Evolutionary conservation across 2,329 filamentous ascomycete species (phyloP), one percentile per base, ranked within the genome.

Genomic region (Cadophora luteo-olivacea): DNA sequence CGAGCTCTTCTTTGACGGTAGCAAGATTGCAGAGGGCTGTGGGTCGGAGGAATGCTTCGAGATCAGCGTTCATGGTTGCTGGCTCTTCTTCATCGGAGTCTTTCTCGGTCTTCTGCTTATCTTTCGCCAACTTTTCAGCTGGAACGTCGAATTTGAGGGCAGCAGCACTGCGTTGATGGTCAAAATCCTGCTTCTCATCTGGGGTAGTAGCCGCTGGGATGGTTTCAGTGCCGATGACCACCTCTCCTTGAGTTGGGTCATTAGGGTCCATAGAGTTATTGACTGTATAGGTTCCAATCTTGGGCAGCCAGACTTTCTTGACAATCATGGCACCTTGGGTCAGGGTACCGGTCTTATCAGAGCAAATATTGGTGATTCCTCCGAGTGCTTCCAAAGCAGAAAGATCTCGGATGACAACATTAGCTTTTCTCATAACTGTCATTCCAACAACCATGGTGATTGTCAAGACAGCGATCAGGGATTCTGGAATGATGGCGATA

Each of bases 301-400:
- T 81, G 2, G 86, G 85, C 16, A 89, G 81, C 84, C 85, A 87
- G 0, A 83, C 85, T 70, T 85, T 86, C 52, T 85, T 82, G 7
- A 86, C 84, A n/a, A 89, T 83, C 87, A 89, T 89, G 71, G 86
- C 86, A 24, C 76, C 76, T 68, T 77, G 73, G 7, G 90, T 92
- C 67, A 92, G 80, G 0, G 89, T 92, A 1, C 91, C 91, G 0
- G 91, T 94, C 82, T 93, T 94, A 77, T 94, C 91, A 0, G 90
- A 92, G 77, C 91, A 93, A 52, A 94, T 89, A 12, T 92, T 87
- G 0, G 89, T 91, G 0, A 93, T 90, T 0, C 89, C 85, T 0
- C 91, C 91, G 0, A 93, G 84, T 0, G 91, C 92, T 79, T 93
- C 91, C 0, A 89, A 78, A 0, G 81, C 80, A 36, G 81, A 79